A percentile compares a stretch with the other conserved stretches of the same genome.
These are phyloP conservation scores for Macrolepiota fuliginosa DNA, from an alignment of 768 basidiomycete species.

Conservation along the genomic window DNA sequence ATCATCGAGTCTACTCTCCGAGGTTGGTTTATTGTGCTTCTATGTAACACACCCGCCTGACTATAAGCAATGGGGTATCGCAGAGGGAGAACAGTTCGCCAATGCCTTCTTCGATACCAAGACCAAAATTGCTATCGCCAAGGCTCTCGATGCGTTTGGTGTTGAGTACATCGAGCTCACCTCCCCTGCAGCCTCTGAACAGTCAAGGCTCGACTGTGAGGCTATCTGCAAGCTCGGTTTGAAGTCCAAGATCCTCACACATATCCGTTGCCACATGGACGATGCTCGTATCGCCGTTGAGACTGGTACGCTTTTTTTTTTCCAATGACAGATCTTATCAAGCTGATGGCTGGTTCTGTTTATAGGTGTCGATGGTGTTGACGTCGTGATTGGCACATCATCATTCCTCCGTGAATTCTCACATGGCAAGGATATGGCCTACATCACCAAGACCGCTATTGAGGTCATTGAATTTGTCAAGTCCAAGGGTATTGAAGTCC, in stretches of 20 bases:
- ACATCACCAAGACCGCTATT: conserved; percentile 98
- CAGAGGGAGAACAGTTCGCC: conserved; percentile 99
- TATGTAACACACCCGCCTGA: not conserved
- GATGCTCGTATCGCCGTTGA: conserved; percentile 98
- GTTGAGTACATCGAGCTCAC: conserved; percentile 99
- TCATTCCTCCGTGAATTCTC: conserved; percentile 99
- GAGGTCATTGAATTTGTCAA: conserved; percentile 99
- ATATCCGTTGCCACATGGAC: conserved; percentile 99
- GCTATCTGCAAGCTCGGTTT: conserved; percentile 98
- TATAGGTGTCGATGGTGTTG: conserved; percentile 96
- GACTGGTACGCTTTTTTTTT: conserved; percentile 61
- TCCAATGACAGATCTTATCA: conserved; percentile 7
- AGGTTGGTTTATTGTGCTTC: conserved; percentile 46
- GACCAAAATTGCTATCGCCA: conserved; percentile 99
- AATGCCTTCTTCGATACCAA: conserved; percentile 99
- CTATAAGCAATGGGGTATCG: not conserved
- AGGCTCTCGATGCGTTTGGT: conserved; percentile 96
- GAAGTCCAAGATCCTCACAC: conserved; percentile 95
- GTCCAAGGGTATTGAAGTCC: conserved; percentile 98
- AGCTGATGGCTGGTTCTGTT: conserved; percentile 8
- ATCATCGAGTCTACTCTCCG: conserved; percentile 97
- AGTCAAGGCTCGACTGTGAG: conserved; percentile 91
- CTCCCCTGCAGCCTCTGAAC: conserved; percentile 95
- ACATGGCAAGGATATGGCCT: conserved; percentile 99
- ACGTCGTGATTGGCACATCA: conserved; percentile 98